Percentiles rank a stretch among this genome's conserved stretches.
phyloP scores from a whole-genome alignment of 2,329 filamentous ascomycete species.

The Microascus cirrosus region DNA sequence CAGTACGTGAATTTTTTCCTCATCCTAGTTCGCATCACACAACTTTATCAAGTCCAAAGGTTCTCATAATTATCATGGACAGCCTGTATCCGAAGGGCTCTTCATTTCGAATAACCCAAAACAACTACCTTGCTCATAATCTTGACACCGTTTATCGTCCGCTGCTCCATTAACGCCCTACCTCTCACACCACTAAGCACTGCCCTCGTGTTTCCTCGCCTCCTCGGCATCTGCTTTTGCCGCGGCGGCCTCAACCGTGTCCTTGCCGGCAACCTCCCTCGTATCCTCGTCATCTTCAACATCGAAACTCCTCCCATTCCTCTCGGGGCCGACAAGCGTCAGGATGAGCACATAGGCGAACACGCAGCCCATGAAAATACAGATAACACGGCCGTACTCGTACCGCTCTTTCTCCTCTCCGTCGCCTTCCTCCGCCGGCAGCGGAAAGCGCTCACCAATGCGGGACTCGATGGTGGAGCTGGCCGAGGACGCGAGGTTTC shows the following conservation, averaged over 20 bases:
- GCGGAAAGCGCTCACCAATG: constrained; percentile 63
- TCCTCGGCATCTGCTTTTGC: background rate
- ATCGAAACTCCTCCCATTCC: constrained; percentile 38
- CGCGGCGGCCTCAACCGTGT: constrained; percentile 12
- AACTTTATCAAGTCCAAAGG: background rate
- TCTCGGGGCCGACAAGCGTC: constrained; percentile 51
- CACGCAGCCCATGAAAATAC: constrained; percentile 84
- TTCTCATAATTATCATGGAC: background rate
- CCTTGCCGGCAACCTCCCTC: constrained; percentile 30
- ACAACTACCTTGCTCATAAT: background rate
- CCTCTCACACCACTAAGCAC: background rate
- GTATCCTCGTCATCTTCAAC: constrained; percentile 35
- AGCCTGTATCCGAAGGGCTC: background rate
- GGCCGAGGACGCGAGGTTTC: constrained; percentile 60
- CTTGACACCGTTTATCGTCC: background rate
- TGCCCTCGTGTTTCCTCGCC: background rate
- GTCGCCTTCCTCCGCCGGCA: constrained; percentile 40
- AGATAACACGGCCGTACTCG: constrained; percentile 75
- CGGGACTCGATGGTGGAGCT: constrained; percentile 67
- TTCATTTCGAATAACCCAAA: background rate
- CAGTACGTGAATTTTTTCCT: too few species aligned
- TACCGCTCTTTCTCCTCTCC: constrained; percentile 34
- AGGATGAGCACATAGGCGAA: constrained; percentile 52
- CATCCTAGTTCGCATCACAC: background rate
- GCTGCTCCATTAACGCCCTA: background rate